Base-by-base conservation (phyloP, 495 filamentous ascomycete genomes). In the Xylaria grammica region DNA sequence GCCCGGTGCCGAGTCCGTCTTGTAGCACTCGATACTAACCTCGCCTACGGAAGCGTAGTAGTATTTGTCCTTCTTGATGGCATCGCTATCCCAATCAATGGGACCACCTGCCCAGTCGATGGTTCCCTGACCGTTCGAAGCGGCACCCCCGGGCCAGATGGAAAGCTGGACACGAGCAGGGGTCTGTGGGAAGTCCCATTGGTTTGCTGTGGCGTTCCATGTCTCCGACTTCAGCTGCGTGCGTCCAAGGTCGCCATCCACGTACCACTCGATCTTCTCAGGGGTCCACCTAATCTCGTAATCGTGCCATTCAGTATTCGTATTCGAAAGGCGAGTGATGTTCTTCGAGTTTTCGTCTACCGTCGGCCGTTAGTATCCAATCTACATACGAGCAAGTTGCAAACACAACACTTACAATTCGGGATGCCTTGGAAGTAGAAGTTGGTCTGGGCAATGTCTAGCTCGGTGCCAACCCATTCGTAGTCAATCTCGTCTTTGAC, bases 401-500 rank as follows among this genome's bases (percentile, higher is more conserved):
- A 54, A 63, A 68, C 55, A 60, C 9, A 24, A 38, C n/a, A 15
- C 93, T 81, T 81, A 97, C 94, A 99, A 72, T 96, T 81, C 7
- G 92, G 86, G 68, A 97, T 89, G 66, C 96, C 95, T 77, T 98
- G 95, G 80, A 89, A 97, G 80, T 98, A 99, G 82, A 85, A 99
- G 81, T 99, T 99, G 71, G 92, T 93, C 82, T 99, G 93, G 20
- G 89, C 90, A 54, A 82, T 83, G 20, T 81, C 70, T 72, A 97
- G 76, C 67, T 97, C 91, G 50, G 85, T 84, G 60, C 95, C 95
- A 59, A 99, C 86, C 73, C 87, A 99, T 79, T 99, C 95, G 73
- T 91, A 97, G 76, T 99, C 95, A 72, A 99, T 96, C 76, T 99
- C 95, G 72, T 99, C 95, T 81, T 97, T 96, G 70, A 95, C 90